phyloP scores from a whole-genome alignment of 257 asterid genomes.

The Buddleja alternifolia region DNA sequence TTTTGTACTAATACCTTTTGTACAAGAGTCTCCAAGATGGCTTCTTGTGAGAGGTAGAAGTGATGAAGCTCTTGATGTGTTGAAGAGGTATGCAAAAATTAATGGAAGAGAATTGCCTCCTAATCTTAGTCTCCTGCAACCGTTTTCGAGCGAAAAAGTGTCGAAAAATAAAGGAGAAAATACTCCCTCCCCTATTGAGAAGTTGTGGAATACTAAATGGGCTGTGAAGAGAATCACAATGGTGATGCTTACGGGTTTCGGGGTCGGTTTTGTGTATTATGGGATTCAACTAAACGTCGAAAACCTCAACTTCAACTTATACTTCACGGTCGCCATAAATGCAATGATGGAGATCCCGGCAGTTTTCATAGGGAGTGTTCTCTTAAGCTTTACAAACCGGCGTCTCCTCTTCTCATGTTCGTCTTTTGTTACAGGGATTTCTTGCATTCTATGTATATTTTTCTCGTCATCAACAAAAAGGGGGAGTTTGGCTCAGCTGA shows the following conservation, averaged over 20 bases:
- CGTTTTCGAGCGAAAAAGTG: slow-evolving; percentile 20
- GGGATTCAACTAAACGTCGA: slow-evolving; percentile 67
- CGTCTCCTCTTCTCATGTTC: slow-evolving; percentile 47
- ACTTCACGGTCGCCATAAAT: slow-evolving; percentile 53
- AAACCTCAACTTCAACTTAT: slow-evolving; percentile 57
- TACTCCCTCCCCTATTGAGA: slow-evolving; percentile 28
- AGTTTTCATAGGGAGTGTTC: slow-evolving; percentile 51
- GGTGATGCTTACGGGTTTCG: slow-evolving; percentile 59
- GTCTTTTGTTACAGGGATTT: slow-evolving; percentile 45
- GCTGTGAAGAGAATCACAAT: slow-evolving; percentile 53
- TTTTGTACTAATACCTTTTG: slow-evolving; percentile 52
- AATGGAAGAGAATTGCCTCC: slow-evolving; percentile 56
- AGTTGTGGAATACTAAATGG: slow-evolving; percentile 52
- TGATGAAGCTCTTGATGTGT: slow-evolving; percentile 56
- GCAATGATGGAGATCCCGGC: slow-evolving; percentile 73
- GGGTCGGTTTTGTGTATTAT: slow-evolving; percentile 56
- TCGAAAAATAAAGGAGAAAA: slow-evolving; percentile 14
- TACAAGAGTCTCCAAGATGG: slow-evolving; percentile 67
- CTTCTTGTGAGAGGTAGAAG: slow-evolving; percentile 59
- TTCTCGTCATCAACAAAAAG: slow-evolving; percentile 32
- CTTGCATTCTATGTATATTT: slow-evolving; percentile 43
- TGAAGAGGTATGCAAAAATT: slow-evolving; percentile 51
- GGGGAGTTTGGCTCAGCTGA: slow-evolving; percentile 49
- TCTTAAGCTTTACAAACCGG: slow-evolving; percentile 45
- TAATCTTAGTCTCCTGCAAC: slow-evolving; percentile 41